Conservation (phyloP, 371 early-diverging fungal genomes). For the Conidiobolus incongruus region DNA sequence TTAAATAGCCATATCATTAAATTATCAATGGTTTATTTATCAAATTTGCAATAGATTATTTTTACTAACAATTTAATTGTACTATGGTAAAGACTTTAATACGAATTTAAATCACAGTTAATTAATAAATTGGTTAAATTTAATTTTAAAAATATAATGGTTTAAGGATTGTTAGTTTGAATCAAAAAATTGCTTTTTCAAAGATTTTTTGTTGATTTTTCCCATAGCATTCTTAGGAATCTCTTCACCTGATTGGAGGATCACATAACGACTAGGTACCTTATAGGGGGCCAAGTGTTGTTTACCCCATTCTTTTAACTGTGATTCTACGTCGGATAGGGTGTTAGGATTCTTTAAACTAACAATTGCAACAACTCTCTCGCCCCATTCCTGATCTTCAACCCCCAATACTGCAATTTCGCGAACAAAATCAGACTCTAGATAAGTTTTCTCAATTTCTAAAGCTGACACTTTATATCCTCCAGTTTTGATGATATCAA, state of each 20-base stretch:
- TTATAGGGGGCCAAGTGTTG: slow-evolving; percentile 46
- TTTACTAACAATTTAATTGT: too few relatives aligned
- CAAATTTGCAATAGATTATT: too few relatives aligned
- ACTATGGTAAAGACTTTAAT: too few relatives aligned
- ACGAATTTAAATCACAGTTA: too few relatives aligned
- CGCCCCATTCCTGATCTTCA: slow-evolving; percentile 53
- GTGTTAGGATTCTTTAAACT: background rate
- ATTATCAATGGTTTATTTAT: too few relatives aligned
- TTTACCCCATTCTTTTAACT: slow-evolving; percentile 24
- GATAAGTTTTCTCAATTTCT: slow-evolving; percentile 56
- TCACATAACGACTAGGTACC: slow-evolving; percentile 24
- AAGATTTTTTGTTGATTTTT: slow-evolving; percentile 56
- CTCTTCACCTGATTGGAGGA: slow-evolving; percentile 12
- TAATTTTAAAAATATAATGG: too few relatives aligned
- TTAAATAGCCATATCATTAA: too few relatives aligned
- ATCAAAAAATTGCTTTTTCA: too few relatives aligned
- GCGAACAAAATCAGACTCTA: slow-evolving; percentile 25
- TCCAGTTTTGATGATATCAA: slow-evolving; percentile 73
- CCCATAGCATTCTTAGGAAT: slow-evolving; percentile 77
- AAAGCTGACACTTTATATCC: slow-evolving; percentile 72
- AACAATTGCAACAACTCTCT: slow-evolving; percentile 40
- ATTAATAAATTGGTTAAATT: too few relatives aligned
- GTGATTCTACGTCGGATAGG: slow-evolving; percentile 9
- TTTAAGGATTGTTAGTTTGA: too few relatives aligned
- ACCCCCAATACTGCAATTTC: slow-evolving; percentile 61